Percentiles rank a stretch among this genome's conserved stretches.
Evolutionary conservation across 257 asterid species (phyloP).

Genomic region (Solanum sparsipilum): DNA sequence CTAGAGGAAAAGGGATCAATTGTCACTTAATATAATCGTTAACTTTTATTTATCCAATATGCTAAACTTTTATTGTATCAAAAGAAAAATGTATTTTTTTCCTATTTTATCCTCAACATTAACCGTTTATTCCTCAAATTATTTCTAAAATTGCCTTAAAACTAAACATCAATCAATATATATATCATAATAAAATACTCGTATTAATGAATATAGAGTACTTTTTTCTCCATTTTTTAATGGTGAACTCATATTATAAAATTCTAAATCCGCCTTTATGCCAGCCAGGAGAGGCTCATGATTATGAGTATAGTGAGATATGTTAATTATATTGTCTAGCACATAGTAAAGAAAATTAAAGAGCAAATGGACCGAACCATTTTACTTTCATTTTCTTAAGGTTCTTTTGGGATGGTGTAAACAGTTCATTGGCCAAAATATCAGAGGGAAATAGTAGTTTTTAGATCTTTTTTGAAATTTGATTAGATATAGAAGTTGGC

Average conservation of each 20-base stretch:
- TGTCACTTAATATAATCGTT: not conserved
- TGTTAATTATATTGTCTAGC: not conserved
- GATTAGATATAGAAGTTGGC: not conserved
- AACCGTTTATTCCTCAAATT: too few relatives aligned
- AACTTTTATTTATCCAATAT: not conserved
- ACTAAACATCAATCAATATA: not conserved
- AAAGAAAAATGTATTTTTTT: too few relatives aligned
- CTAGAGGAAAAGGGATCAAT: not conserved
- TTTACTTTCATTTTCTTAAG: not conserved
- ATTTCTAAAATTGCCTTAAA: not conserved
- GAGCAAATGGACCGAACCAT: not conserved
- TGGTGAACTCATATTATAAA: not conserved
- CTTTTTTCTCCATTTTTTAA: not conserved
- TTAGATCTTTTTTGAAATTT: too few relatives aligned
- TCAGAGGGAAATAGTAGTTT: not conserved
- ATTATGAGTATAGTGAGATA: not conserved
- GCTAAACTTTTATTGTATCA: not conserved
- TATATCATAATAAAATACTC: too few relatives aligned
- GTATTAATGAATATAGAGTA: too few relatives aligned
- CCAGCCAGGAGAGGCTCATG: not conserved
- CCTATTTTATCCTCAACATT: too few relatives aligned
- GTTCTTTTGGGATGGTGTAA: not conserved
- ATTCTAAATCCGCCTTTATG: not conserved
- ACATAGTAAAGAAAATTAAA: not conserved
- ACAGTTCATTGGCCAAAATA: not conserved